These are phyloP conservation scores for Malassezia brasiliensis DNA, from an alignment of 1,284 basidiomycete species.

Conservation along the genomic window DNA sequence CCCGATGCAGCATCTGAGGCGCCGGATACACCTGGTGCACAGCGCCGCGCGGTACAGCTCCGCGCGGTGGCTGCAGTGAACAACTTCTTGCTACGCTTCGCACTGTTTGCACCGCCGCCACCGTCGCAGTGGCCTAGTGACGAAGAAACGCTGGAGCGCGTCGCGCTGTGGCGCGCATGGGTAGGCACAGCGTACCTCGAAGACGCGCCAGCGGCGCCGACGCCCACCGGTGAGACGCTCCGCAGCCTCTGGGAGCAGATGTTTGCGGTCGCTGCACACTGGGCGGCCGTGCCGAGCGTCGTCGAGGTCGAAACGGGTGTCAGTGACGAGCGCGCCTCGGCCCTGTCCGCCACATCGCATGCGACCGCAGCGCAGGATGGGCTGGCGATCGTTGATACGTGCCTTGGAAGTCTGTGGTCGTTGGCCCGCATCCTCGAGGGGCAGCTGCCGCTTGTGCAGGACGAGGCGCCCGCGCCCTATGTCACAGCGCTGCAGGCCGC, in stretches of 20 bases:
- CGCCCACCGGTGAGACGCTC: background rate
- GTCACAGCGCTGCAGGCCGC: constrained; percentile 24
- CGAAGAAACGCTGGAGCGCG: constrained; percentile 12
- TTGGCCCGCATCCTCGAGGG: constrained; percentile 30
- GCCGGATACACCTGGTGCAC: background rate
- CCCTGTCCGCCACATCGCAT: background rate
- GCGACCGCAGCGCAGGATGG: constrained; percentile 20
- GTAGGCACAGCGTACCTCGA: constrained; percentile 8
- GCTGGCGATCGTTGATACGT: constrained; percentile 29
- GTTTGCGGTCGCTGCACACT: constrained; percentile 16
- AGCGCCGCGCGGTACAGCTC: constrained; percentile 21
- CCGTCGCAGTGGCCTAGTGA: constrained; percentile 33
- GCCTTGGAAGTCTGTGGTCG: constrained; percentile 34
- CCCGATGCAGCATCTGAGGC: constrained; percentile 19
- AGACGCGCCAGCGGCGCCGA: background rate
- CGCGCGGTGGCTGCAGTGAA: constrained; percentile 35
- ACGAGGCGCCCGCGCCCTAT: constrained; percentile 9
- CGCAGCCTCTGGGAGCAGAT: constrained; percentile 1
- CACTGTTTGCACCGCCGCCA: constrained; percentile 29
- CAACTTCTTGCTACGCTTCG: constrained; percentile 29
- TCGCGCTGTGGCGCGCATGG: constrained; percentile 7
- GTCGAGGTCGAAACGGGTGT: constrained; percentile 3
- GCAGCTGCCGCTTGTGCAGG: constrained; percentile 14
- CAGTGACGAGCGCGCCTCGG: background rate
- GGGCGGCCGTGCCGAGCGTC: constrained; percentile 10